Evolutionary conservation across 1,139 yeast species (phyloP), one percentile per base, ranked within the genome.

Genomic region (Suhomyces anneliseae): DNA sequence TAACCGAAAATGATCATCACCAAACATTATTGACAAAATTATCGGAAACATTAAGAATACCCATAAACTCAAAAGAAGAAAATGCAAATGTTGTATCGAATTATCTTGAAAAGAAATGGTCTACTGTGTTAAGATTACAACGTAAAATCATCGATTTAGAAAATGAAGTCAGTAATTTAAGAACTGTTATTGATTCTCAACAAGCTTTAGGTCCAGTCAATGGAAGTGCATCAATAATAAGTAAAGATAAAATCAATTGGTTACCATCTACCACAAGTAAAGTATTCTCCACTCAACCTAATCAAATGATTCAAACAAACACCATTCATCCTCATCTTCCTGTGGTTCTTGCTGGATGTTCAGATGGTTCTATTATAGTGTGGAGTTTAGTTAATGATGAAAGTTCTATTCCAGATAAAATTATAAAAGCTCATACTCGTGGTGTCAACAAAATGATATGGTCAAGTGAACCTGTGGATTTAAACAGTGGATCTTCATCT

Each of bases 101-200:
- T 50, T 72, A 86, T 43, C 70, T 92, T 38, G 95, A 88, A 56
- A 87, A 85, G 67, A 92, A 90, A 68, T 92, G 98, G 98, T 78
- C 87, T 1, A 85, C 96, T 0, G 95, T 92, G 6, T 74, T 89
- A 34, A 72, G 96, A 44, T 72, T 92, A 37, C 97, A 92, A 65
- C 80, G 85, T 53, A 79, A 82, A 58, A 84, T 90, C 41, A 70
- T 86, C 48, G 95, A 86, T 47, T 65, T 76, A 31, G 78, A 74
- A 51, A 61, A 62, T 62, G 82, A 80, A 49, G 64, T 78, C 6
- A 55, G 60, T 24, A 66, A 70, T 40, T 61, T 80, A 46, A 70
- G 75, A 44, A 55, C 70, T 3, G 74, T 78, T 33, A 58, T 78
- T n/a, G 82, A 78, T 42, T 61, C 70, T 15, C 64, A 65, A 43